Evolutionary conservation across 1,284 basidiomycete species (phyloP).

Genomic region (Sutorius eximius): DNA sequence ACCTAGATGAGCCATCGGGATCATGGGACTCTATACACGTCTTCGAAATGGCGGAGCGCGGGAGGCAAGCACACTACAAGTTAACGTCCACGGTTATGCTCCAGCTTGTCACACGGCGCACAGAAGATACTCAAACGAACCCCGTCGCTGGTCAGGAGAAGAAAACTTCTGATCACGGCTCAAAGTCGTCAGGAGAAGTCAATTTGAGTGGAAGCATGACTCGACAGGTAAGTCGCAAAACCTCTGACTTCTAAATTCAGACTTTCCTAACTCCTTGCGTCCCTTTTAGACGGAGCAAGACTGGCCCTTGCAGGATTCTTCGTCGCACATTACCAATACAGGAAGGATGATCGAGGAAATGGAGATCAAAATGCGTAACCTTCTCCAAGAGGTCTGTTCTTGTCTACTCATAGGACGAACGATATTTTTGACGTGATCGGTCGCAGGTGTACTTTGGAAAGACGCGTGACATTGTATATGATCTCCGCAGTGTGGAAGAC

Average conservation of each 20-base stretch:
- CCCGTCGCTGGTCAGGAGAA: conserved; percentile 27
- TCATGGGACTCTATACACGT: conserved; percentile 99
- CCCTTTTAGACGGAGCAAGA: conserved; percentile 76
- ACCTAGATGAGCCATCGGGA: conserved; percentile 64
- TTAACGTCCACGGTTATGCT: conserved; percentile 98
- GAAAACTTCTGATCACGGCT: conserved; percentile 40
- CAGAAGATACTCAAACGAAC: conserved; percentile 41
- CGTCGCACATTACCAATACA: conserved; percentile 89
- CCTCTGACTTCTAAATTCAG: conserved; percentile 9
- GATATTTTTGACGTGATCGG: conserved; percentile 10
- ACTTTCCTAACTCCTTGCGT: conserved; percentile 10
- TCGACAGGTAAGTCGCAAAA: conserved; percentile 68
- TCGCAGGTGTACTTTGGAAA: conserved; percentile 94
- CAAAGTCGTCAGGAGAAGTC: conserved; percentile 73
- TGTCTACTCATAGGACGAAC: conserved; percentile 6
- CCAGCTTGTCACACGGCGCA: conserved; percentile 72
- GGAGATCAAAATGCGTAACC: conserved; percentile 98
- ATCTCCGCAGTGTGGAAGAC: conserved; percentile 85
- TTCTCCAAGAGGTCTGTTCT: conserved; percentile 75
- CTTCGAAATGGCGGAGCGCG: conserved; percentile 90
- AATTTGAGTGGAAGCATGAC: conserved; percentile 96
- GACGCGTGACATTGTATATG: conserved; percentile 92
- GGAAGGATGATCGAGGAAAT: conserved; percentile 97
- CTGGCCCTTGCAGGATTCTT: conserved; percentile 71
- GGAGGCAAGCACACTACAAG: conserved; percentile 93